Percentiles rank a stretch among this genome's conserved stretches.
Conservation (phyloP, 305 asterid species). For the Salvia sclarea region DNA sequence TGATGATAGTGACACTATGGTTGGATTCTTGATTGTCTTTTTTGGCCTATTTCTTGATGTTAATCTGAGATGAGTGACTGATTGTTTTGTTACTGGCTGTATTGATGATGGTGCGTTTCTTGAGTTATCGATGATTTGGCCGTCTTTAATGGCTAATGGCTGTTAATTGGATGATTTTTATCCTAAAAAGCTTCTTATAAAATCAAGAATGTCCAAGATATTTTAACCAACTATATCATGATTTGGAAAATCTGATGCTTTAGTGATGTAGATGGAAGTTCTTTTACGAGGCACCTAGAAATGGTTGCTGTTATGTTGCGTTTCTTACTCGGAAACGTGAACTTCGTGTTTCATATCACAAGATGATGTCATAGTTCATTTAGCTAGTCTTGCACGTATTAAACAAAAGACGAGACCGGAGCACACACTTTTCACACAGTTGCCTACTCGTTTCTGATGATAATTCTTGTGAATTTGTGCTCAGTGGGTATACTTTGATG, state of each 20-base stretch:
- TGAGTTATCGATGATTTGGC: not conserved
- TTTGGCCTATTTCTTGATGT: not conserved
- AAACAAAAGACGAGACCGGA: not conserved
- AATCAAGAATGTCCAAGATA: not conserved
- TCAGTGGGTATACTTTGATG: constrained; percentile 76
- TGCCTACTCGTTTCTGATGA: constrained; percentile 8
- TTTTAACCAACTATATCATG: not conserved
- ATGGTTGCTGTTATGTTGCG: not conserved
- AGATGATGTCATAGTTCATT: too few relatives aligned
- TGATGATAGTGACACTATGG: constrained; percentile 1
- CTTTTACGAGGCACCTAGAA: too few relatives aligned
- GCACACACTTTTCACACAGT: not conserved
- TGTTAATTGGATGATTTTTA: not conserved
- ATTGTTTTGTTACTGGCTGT: not conserved
- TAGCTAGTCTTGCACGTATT: not conserved
- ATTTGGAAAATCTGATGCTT: not conserved
- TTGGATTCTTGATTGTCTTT: constrained; percentile 6
- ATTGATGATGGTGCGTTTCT: too few relatives aligned
- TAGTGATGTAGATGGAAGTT: constrained; percentile 24
- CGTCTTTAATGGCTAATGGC: not conserved
- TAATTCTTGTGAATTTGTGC: not conserved
- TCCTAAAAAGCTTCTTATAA: not conserved
- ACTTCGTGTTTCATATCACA: too few relatives aligned
- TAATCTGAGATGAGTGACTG: not conserved
- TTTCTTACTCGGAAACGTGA: not conserved